Evolutionary conservation across 257 asterid genomes (phyloP), one percentile per base, ranked within the genome.

Genomic region (Striga asiatica): DNA sequence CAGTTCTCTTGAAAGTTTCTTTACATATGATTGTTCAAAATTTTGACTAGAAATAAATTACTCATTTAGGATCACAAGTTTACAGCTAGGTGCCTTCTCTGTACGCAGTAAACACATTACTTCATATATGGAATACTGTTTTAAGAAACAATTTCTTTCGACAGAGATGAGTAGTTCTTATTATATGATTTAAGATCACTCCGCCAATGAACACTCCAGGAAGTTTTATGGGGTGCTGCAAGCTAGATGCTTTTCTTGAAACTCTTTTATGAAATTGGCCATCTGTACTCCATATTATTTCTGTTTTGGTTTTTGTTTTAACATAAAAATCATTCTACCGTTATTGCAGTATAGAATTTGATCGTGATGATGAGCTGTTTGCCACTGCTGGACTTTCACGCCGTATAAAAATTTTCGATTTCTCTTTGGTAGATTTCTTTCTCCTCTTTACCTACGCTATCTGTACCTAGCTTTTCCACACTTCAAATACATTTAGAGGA

Each of bases 381-480:
- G 94, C 94, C 61, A 84, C 92, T 38, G 94, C 92, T 54, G 94
- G 94, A 70, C 88, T 84, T 46, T 79, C 94, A 47, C 71, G 92
- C 64, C 71, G 92, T 17, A 77, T 84, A 57, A 84, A 81, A 75
- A 73, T 84, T 80, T 84, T 75, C 46, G 88, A 84, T 62, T 84
- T 77, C 69, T 66, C 84, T 58, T 73, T 82, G 25, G 94, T 81
- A 74, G 50, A 67, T 37, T 68, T 54, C 50, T 50, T 50, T 59
- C 50, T 24, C 25, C 28, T 65, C 69, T 34, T n/a, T n/a, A 24
- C 52, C 42, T 50, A 27, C 47, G 11, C 28, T 62, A 52, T 51
- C 53, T 57, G 20, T 21, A 48, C 58, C 51, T 32, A 25, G 3
- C 62, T 31, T 29, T 54, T 46, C n/a, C 58, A 41, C 32, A 27